phyloP scores from a whole-genome alignment of 1,284 basidiomycete genomes.

The Porodaedalea pini region DNA sequence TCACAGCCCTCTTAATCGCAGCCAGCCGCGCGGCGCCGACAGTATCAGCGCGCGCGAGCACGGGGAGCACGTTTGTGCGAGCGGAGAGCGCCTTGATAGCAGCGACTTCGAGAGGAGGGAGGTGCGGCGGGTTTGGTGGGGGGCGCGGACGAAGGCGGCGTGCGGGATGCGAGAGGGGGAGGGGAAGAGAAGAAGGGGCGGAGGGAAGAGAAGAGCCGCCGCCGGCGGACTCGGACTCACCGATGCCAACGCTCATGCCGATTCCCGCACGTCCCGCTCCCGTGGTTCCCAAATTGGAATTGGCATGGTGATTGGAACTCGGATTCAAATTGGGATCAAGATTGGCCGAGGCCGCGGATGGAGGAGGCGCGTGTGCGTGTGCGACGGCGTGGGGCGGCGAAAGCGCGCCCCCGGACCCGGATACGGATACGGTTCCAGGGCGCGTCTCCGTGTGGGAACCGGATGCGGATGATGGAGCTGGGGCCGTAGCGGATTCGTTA shows the following conservation, averaged over 20 bases:
- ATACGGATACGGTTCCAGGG: background rate
- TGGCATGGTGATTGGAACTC: background rate
- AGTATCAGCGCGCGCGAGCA: slow-evolving; percentile 89
- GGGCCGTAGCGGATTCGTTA: no score
- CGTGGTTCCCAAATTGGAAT: background rate
- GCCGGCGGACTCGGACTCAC: background rate
- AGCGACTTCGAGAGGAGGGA: slow-evolving; percentile 76
- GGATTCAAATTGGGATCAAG: background rate
- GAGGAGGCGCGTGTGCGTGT: background rate
- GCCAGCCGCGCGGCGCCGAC: slow-evolving; percentile 85
- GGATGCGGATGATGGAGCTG: background rate
- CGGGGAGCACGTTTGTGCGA: slow-evolving; percentile 93
- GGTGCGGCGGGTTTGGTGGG: slow-evolving; percentile 16
- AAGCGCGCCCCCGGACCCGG: background rate
- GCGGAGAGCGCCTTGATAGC: slow-evolving; percentile 87
- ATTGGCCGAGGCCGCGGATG: slow-evolving; percentile 1
- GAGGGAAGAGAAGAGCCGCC: background rate
- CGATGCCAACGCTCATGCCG: no score
- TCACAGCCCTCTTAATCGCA: slow-evolving; percentile 71
- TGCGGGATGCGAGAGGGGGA: slow-evolving; percentile 9
- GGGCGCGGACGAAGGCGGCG: slow-evolving; percentile 22
- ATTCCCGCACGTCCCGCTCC: no score
- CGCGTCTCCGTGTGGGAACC: slow-evolving; percentile 1
- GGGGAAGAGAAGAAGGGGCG: background rate
- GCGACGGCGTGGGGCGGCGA: background rate